These are phyloP conservation scores for Linnemannia hyalina DNA, from an alignment of 192 early-diverging fungal genomes.

Conservation along the genomic window DNA sequence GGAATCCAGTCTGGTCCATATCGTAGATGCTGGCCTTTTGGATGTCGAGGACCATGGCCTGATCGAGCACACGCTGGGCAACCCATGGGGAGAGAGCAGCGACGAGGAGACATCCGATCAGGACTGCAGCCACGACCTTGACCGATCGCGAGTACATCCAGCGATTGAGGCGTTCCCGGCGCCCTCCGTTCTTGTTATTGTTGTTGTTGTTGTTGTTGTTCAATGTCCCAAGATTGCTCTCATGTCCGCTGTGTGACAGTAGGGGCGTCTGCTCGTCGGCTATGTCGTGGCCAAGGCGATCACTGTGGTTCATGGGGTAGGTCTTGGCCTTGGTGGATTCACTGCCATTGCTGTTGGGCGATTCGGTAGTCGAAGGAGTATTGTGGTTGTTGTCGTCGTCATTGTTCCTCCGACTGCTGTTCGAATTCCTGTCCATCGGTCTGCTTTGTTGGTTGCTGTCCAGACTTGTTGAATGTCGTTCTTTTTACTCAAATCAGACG, in stretches of 20 bases:
- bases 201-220: background rate
- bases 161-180: constrained; percentile 10
- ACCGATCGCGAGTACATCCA: constrained; percentile 15
- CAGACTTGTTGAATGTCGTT: background rate
- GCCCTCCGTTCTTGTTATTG: background rate
- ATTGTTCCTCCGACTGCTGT: background rate
- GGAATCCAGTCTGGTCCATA: constrained; percentile 49
- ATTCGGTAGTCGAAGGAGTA: background rate
- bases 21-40: constrained; percentile 37
- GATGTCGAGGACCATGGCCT: constrained; percentile 42
- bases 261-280: constrained; percentile 29
- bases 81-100: constrained; percentile 10
- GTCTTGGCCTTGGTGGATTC: background rate
- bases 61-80: constrained; percentile 44
- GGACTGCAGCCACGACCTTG: constrained; percentile 6
- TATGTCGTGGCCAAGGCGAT: constrained; percentile 15
- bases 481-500: background rate
- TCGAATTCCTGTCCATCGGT: constrained; percentile 1
- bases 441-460: background rate
- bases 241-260: constrained; percentile 2
- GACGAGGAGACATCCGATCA: constrained; percentile 16
- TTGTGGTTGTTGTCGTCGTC: background rate
- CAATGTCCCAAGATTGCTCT: background rate
- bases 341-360: constrained; percentile 1
- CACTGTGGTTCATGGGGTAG: background rate